Evolutionary conservation across 2,329 filamentous ascomycete genomes (phyloP), one percentile per base, ranked within the genome.

Genomic region (Fusarium sp.): DNA sequence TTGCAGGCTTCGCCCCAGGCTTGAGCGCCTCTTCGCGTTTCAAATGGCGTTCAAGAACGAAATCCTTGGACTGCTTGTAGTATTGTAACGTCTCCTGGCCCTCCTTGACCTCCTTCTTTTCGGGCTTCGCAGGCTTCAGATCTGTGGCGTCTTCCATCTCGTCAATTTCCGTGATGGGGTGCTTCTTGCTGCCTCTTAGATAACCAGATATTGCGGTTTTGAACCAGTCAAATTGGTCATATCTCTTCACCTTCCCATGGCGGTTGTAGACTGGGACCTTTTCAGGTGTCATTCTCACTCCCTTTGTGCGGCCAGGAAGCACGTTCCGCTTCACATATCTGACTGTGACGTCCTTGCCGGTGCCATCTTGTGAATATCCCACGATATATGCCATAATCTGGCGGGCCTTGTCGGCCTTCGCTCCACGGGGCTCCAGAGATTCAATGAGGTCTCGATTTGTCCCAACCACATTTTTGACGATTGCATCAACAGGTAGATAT

Each of bases 301-400:
- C 93, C 76, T 97, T 98, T 0, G 95, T 97, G 71, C 94, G 92
- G 6, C 96, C 95, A 1, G 96, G 96, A 77, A 94, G 90, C 54
- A 91, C 86, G 59, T 92, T 92, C 23, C 91, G 89, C 74, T 91
- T 94, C 10, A 99, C 82, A 77, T 99, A 99, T 28, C 96, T 88
- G 13, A 96, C 90, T 0, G 96, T 99, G 18, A 99, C 92, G 77
- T 99, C 96, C 77, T 98, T 98, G 15, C 93, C 94, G 0, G 93
- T 94, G 4, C 93, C 93, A 76, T 98, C 94, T 5, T 88, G 81
- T 1, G 92, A 93, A 79, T 92, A 93, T 0, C 92, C 94, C 21
- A 98, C 84, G 4, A 97, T 87, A 75, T 99, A 99, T 44, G 93
- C 92, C 75, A 97, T 93, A 15, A 97, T 89, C 78, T 98, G 95